Percentiles rank a stretch among this genome's conserved stretches.
phyloP scores from a whole-genome alignment of 169 alveolate species.

The Babesia microti region DNA sequence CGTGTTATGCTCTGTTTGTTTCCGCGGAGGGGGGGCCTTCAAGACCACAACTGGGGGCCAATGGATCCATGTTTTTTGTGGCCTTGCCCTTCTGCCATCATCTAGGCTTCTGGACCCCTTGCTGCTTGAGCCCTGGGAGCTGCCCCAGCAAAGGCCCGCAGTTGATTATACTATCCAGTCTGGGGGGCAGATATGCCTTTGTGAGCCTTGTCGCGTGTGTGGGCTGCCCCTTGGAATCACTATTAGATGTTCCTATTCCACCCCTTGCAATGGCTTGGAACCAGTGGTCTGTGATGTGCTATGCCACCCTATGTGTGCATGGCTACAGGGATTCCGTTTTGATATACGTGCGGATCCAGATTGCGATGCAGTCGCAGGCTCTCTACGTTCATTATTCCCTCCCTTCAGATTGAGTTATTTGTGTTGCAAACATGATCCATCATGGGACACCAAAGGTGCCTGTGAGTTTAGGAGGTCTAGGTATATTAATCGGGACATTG shows the following conservation, averaged over 20 bases:
- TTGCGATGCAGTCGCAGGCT: too few species aligned
- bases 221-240: conserved; percentile 20
- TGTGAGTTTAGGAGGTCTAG: not conserved
- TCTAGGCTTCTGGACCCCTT: conserved; percentile 13
- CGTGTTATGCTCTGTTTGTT: conserved; percentile 46
- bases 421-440: not conserved
- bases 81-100: conserved; percentile 37
- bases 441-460: not conserved
- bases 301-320: conserved; percentile 62
- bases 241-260: conserved; percentile 20
- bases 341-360: not conserved
- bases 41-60: conserved; percentile 34
- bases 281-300: conserved; percentile 35
- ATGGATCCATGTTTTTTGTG: conserved; percentile 40
- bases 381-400: too few species aligned
- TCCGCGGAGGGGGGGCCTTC: conserved; percentile 60
- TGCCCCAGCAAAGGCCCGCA: too few species aligned
- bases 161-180: not conserved
- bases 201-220: conserved; percentile 17
- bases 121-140: conserved; percentile 21
- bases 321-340: conserved; percentile 50
- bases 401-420: not conserved
- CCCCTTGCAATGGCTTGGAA: too few species aligned
- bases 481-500: not conserved
- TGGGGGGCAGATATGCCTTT: conserved; percentile 14